phyloP scores from a whole-genome alignment of 345 rosid species.

The Melastoma malabathricum region DNA sequence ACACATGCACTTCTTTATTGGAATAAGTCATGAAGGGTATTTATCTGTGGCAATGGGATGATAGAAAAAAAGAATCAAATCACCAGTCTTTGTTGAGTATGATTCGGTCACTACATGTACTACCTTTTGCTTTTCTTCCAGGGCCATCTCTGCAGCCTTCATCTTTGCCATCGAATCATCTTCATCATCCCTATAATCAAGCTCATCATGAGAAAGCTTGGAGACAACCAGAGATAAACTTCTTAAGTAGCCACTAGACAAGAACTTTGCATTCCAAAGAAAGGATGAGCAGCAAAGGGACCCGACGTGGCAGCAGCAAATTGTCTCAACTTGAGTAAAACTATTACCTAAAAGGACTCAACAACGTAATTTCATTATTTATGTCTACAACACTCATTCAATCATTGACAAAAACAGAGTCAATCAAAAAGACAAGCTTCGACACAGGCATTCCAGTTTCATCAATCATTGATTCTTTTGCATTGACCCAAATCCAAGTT shows the following conservation, averaged over 20 bases:
- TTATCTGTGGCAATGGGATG: background rate
- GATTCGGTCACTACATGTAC: background rate
- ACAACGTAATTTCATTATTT: no score
- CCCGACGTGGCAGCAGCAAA: no score
- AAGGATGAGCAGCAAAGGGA: background rate
- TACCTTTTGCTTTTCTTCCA: constrained; percentile 77
- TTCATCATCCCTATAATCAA: constrained; percentile 39
- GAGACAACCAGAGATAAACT: background rate
- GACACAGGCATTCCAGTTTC: no score
- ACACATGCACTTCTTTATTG: background rate
- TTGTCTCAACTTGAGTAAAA: no score
- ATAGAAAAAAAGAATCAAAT: background rate
- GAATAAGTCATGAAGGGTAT: background rate
- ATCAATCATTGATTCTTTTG: no score
- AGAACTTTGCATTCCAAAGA: background rate
- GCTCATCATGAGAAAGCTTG: constrained; percentile 4
- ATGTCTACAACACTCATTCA: no score
- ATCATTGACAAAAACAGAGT: no score
- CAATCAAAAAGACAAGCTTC: no score
- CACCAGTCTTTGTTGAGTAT: background rate
- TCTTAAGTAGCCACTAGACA: background rate
- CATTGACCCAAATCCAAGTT: no score
- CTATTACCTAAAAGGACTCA: no score
- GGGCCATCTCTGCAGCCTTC: constrained; percentile 83
- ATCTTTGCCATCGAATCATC: constrained; percentile 63